phyloP scores from a whole-genome alignment of 2,329 filamentous ascomycete genomes.

The Dactylonectria estremocensis region DNA sequence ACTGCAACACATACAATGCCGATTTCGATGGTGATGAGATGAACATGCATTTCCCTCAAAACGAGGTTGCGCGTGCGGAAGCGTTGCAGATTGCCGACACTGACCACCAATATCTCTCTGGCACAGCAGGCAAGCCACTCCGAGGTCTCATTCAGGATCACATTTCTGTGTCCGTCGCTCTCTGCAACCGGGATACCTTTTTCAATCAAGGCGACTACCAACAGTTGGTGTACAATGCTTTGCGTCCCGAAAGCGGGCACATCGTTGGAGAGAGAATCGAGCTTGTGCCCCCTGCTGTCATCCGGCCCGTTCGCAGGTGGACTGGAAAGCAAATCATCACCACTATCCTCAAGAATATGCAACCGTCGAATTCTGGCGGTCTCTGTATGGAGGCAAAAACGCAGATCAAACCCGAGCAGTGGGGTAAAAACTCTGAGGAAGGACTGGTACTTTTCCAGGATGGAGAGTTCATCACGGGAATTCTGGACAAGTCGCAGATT shows the following conservation, averaged over 20 bases:
- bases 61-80: conserved; percentile 93
- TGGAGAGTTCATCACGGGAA: conserved; percentile 90
- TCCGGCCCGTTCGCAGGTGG: conserved; percentile 88
- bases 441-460: conserved; percentile 85
- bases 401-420: conserved; percentile 83
- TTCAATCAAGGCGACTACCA: conserved; percentile 92
- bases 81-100: conserved; percentile 95
- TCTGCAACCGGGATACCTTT: conserved; percentile 93
- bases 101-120: conserved; percentile 96
- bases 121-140: conserved; percentile 92
- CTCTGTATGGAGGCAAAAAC: conserved; percentile 86
- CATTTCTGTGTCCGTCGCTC: conserved; percentile 91
- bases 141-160: conserved; percentile 99
- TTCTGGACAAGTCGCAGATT: conserved; percentile 96
- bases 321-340: conserved; percentile 97
- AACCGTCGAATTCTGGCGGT: conserved; percentile 81
- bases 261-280: conserved; percentile 87
- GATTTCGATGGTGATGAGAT: conserved; percentile 99
- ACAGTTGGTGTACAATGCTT: conserved; percentile 90
- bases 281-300: conserved; percentile 83
- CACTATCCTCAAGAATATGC: conserved; percentile 93
- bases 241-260: conserved; percentile 92
- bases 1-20: conserved; percentile 99
- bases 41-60: conserved; percentile 99
- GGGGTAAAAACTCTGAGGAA: conserved; percentile 85